These are phyloP conservation scores for Chaetomium sp. DNA, from an alignment of 2,329 filamentous ascomycete genomes.

Conservation along the genomic window DNA sequence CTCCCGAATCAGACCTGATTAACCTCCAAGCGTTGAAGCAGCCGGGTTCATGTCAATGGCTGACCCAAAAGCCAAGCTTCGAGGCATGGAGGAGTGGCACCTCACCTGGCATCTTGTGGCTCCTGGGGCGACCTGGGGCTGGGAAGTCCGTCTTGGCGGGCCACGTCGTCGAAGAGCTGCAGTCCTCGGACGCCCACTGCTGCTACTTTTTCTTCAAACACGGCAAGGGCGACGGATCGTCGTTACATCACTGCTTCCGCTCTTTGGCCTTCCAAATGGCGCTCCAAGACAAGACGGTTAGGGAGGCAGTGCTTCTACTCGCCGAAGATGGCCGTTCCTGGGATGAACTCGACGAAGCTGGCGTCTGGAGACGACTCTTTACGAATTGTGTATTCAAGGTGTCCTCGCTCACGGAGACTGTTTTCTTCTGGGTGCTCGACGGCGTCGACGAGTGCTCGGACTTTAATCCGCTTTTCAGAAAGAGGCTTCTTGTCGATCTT, in stretches of 20 bases:
- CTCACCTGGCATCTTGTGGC: constrained; percentile 36
- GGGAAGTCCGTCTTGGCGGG: constrained; percentile 43
- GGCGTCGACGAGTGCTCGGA: constrained; percentile 39
- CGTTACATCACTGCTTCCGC: constrained; percentile 35
- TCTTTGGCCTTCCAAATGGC: constrained; percentile 40
- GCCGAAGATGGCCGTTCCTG: constrained; percentile 28
- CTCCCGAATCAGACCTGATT: constrained; percentile 35
- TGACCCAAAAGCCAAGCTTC: constrained; percentile 34
- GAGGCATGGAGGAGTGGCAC: constrained; percentile 32
- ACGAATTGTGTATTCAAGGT: constrained; percentile 34
- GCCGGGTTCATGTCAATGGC: constrained; percentile 40
- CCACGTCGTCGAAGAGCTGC: constrained; percentile 39
- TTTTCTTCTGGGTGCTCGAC: constrained; percentile 41
- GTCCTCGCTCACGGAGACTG: constrained; percentile 19
- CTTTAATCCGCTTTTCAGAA: constrained; percentile 31
- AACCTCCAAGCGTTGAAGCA: constrained; percentile 35
- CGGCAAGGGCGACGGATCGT: constrained; percentile 32
- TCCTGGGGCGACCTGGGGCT: constrained; percentile 39
- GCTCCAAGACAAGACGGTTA: constrained; percentile 32
- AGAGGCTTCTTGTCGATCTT: constrained; percentile 27
- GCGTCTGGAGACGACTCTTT: constrained; percentile 37
- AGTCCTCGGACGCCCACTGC: constrained; percentile 26
- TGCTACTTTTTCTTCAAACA: constrained; percentile 40
- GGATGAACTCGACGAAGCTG: constrained; percentile 34
- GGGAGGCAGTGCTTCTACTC: constrained; percentile 31